A percentile compares a stretch with the other conserved stretches of the same genome.
These are phyloP conservation scores for Arthroderma uncinatum DNA, from an alignment of 2,329 filamentous ascomycete genomes.

Conservation along the genomic window DNA sequence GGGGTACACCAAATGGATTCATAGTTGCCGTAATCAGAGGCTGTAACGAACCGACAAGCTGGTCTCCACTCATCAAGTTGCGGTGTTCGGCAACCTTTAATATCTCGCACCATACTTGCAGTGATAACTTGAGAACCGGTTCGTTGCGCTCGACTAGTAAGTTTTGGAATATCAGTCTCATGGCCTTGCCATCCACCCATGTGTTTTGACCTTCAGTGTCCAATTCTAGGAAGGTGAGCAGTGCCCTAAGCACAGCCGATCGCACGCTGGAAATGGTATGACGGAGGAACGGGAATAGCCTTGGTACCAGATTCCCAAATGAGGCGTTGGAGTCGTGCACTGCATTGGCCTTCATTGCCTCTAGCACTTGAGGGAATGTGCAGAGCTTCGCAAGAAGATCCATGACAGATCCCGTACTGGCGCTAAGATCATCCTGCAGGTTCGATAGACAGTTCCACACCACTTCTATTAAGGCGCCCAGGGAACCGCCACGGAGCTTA, in stretches of 20 bases:
- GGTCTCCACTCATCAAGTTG: constrained; percentile 50
- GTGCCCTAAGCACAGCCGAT: constrained; percentile 79
- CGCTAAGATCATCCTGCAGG: constrained; percentile 91
- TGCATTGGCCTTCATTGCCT: constrained; percentile 87
- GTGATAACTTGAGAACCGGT: constrained; percentile 66
- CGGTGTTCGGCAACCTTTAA: constrained; percentile 54
- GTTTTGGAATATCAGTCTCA: constrained; percentile 89
- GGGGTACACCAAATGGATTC: constrained; percentile 82
- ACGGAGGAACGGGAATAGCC: constrained; percentile 88
- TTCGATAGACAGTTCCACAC: constrained; percentile 97
- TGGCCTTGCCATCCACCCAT: constrained; percentile 83
- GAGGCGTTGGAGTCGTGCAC: constrained; percentile 73
- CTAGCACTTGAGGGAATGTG: constrained; percentile 81
- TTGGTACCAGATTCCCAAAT: constrained; percentile 82
- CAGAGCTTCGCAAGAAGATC: constrained; percentile 92
- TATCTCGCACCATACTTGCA: constrained; percentile 77
- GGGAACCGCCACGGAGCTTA: constrained; percentile 62
- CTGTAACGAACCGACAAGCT: constrained; percentile 64
- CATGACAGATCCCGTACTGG: constrained; percentile 97
- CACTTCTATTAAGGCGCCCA: constrained; percentile 78
- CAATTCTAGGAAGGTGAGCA: constrained; percentile 85
- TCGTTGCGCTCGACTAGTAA: constrained; percentile 85
- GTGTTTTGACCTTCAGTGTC: constrained; percentile 67
- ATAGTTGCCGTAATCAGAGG: constrained; percentile 75
- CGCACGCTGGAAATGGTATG: constrained; percentile 96